Evolutionary conservation across 345 rosid genomes (phyloP), one percentile per base, ranked within the genome.

Genomic region (Gossypium ekmanianum): DNA sequence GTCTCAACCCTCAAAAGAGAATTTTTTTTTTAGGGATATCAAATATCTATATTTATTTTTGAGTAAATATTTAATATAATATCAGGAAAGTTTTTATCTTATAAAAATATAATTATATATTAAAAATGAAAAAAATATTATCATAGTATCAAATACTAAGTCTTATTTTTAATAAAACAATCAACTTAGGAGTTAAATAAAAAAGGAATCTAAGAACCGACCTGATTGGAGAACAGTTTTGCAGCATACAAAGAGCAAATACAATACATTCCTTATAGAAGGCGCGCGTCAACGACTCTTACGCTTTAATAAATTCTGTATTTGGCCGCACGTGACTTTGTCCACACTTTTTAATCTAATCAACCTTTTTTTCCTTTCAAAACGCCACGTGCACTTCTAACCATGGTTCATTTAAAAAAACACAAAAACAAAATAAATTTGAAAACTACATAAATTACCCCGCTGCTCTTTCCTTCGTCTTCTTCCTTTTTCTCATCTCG

Each of bases 351-450:
- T 2, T 20, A 18, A 47, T 68, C 58, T 50, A 65, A 65, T 48
- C 57, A 61, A 61, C 72, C 76, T 61, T 66, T 20, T 20, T 9
- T 48, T 47, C 34, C 8, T 1, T 22, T 50, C 22, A 64, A 43
- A 78, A 16, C 68, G 62, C 79, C 77, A 75, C 81, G 84, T 75
- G 79, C 75, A 27, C 72, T 57, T 51, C 63, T 74, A 77, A 81
- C 80, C 76, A 47, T 41, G 41, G 76, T 74, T 77, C 20, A 20
- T 20, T 22, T 20, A 5, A 20, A 55, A n/a, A n/a, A 55, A 55
- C 0, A 56, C 17, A 54, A 17, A 17, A 54, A 54, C 1, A n/a
- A 29, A 29, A 7, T 12, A 50, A 16, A 17, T 52, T 16, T 17
- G 7, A 34, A 17, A 17, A 52, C 18, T 5, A 16, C 17, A n/a